Evolutionary conservation across 176 grass and related monocot genomes (phyloP), one percentile per base, ranked within the genome.

Genomic region (Carex littledalei): DNA sequence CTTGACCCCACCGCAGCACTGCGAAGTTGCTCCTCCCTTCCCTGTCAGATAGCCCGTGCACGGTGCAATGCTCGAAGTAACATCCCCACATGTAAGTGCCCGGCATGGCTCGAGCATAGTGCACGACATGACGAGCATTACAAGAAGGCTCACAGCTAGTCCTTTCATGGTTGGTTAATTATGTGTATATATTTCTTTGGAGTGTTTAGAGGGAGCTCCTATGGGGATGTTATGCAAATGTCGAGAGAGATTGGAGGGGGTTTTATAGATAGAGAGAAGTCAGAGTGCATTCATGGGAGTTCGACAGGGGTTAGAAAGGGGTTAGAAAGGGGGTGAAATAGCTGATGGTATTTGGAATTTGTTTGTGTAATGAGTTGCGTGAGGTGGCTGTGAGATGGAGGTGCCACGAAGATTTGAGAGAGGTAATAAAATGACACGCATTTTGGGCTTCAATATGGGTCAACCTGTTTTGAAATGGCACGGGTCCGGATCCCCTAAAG

Each of bases 331-430:
- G 0, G 50, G 13, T 56, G 24, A 78, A 32, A 78, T 78, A 56
- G 73, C 73, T 78, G 73, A 78, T 55, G 24, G 6, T 6, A 9
- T 29, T 54, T 14, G 5, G 5, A 78, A 56, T 78, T 78, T 54
- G 73, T 55, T 78, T 31, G 73, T 55, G 20, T 54, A 31, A 0
- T 32, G 50, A 78, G 47, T 78, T 78, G 50, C 17, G 6, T 31
- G 73, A 78, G 73, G 50, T 78, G 73, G 73, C 50, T 32, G 52
- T 78, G 49, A 31, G 73, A 56, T 75, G 50, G 49, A 55, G 73
- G 17, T 2, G 73, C 50, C 73, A 78, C 73, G 73, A 55, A 0
- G 73, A 14, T 50, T 54, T 54, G 50, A 78, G 12, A 32, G 47
- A 78, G 50, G 73, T 32, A 56, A 56, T 0, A 2, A 56, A 13